Percentiles rank a stretch among this genome's conserved stretches.
These are phyloP conservation scores for Colletotrichum abscissum DNA, from an alignment of 2,329 filamentous ascomycete genomes.

Conservation along the genomic window DNA sequence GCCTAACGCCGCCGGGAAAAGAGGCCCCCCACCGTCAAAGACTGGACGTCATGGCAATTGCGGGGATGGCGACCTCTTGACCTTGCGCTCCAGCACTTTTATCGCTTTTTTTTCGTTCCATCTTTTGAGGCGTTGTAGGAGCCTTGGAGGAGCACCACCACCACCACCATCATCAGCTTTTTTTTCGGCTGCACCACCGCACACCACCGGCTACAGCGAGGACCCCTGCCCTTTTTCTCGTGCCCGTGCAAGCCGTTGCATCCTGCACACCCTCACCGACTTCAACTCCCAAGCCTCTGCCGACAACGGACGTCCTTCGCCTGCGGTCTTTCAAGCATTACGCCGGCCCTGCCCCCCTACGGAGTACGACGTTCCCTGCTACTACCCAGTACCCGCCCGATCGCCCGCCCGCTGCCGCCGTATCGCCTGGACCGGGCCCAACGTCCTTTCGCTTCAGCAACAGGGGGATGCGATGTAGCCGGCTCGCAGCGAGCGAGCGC, in stretches of 20 bases:
- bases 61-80: slow-evolving; percentile 4
- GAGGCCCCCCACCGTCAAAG: slow-evolving; percentile 12
- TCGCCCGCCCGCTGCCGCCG: background rate
- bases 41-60: slow-evolving; percentile 18
- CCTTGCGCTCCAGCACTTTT: slow-evolving; percentile 7
- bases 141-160: slow-evolving; percentile 3
- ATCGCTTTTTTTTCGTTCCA: background rate
- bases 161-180: background rate
- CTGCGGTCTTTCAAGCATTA: background rate
- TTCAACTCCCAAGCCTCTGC: slow-evolving; percentile 17
- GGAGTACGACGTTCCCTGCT: background rate
- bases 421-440: background rate
- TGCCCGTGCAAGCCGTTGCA: background rate
- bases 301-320: slow-evolving; percentile 25
- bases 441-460: background rate
- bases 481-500: background rate
- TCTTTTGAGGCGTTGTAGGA: background rate
- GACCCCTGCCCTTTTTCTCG: slow-evolving; percentile 11
- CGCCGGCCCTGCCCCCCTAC: background rate
- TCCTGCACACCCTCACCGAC: slow-evolving; percentile 30
- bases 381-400: background rate
- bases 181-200: background rate
- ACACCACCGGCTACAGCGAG: slow-evolving; percentile 24
- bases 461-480: background rate
- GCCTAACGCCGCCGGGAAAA: slow-evolving; percentile 27